phyloP scores from a whole-genome alignment of 129 eudicot genomes.

The Flaveria bidentis region DNA sequence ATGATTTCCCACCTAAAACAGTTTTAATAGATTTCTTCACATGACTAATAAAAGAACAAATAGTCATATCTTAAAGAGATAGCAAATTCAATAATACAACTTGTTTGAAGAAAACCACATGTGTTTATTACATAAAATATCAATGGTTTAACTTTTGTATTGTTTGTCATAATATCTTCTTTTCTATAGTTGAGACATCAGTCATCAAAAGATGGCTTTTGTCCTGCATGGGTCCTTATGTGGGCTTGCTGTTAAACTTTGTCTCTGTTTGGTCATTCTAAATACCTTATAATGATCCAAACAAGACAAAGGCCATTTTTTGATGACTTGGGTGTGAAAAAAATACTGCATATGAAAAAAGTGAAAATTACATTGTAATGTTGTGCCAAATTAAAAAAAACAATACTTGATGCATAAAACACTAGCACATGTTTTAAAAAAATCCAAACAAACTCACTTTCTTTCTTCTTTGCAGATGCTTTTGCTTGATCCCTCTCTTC shows the following conservation, averaged over 20 bases:
- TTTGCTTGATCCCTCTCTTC: constrained; percentile 76
- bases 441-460: constrained; percentile 58
- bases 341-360: background rate
- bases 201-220: background rate
- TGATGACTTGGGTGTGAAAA: background rate
- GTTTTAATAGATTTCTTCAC: constrained; percentile 7
- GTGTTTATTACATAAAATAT: background rate
- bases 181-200: background rate
- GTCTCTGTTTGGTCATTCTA: background rate
- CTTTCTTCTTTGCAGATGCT: constrained; percentile 89
- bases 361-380: background rate
- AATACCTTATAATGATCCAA: background rate
- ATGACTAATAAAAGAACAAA: background rate
- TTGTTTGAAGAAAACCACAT: background rate
- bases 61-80: background rate
- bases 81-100: background rate
- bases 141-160: background rate
- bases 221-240: background rate
- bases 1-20: constrained; percentile 81
- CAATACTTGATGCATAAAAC: background rate
- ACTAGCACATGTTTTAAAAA: background rate
- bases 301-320: background rate
- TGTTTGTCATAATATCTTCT: background rate
- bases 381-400: too few relatives aligned
- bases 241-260: background rate